Evolutionary conservation across 345 rosid genomes (phyloP).

Genomic region (Populus pruinosa): DNA sequence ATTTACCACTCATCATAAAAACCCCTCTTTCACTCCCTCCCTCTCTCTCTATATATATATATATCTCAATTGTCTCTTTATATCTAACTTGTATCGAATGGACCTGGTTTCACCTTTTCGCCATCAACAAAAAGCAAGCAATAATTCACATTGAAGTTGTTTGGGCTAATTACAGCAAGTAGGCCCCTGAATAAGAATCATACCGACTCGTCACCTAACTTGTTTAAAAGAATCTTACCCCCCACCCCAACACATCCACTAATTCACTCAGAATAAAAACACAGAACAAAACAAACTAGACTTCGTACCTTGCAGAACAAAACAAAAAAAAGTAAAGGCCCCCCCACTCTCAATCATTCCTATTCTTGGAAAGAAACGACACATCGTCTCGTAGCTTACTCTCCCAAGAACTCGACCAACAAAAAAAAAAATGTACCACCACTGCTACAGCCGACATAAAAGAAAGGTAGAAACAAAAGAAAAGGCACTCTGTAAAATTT

Average conservation of each 20-base stretch:
- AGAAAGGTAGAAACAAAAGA: neutral
- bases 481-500: neutral
- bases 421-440: neutral
- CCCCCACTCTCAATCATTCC: too few species aligned
- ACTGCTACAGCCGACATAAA: neutral
- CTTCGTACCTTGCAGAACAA: neutral
- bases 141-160: slow-evolving; percentile 31
- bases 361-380: too few species aligned
- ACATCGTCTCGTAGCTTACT: too few species aligned
- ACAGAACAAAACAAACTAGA: neutral
- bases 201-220: slow-evolving; percentile 11
- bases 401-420: too few species aligned
- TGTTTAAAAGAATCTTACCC: neutral
- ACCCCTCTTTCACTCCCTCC: neutral
- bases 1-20: neutral
- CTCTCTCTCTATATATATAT: neutral
- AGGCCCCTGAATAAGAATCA: slow-evolving; percentile 31
- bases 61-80: slow-evolving; percentile 21
- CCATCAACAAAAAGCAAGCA: slow-evolving; percentile 11
- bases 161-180: slow-evolving; percentile 12
- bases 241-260: neutral
- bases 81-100: slow-evolving; percentile 14
- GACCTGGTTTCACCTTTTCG: slow-evolving; percentile 12
- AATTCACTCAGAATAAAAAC: neutral
- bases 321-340: too few species aligned